Base-by-base conservation (phyloP, 352 stramenopile genomes). In the Phytophthora meadii region DNA sequence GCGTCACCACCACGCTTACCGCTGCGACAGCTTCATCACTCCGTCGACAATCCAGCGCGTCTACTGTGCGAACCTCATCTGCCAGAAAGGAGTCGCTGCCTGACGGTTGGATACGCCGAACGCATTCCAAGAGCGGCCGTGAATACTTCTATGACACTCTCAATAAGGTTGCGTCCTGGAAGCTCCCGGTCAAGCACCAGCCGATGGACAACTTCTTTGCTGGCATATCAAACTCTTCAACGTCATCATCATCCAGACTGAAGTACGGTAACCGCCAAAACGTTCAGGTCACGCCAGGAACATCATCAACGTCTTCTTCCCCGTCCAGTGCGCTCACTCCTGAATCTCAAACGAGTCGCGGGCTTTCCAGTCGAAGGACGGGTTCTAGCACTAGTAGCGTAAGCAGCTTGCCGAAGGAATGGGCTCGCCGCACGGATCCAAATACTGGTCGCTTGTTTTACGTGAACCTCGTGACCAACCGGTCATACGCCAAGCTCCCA, bases 391-490 rank as follows among this genome's bases (percentile, higher is more conserved):
- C 72, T 3, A 61, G 54, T 2, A 75, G 73, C 15, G 68, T 57
- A 2, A 75, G 73, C 15, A 72, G 66, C 39, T 68, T 94, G 5
- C 87, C 87, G 6, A 92, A 93, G 64, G 86, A 93, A 50, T 94
- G 87, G 87, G 82, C 79, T 11, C 74, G 87, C 1, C 84, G 84
- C 25, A 90, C 84, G 14, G 84, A 94, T 49, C 81, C 87, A 8
- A 92, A 92, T 72, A 93, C 82, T 2, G 87, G 84, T 0, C 81
- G 87, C 5, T 60, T 93, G 17, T 94, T 89, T 56, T 94, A 94
- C 63, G 81, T 94, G 36, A 94, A 94, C 56, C 74, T 94, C 12
- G 49, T 93, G 44, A 92, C 81, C n/a, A 93, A 93, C 63, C 90
- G 90, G 55, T 81, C 82, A 42, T 93, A 92, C 37, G 81, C 84